Evolutionary conservation across 2,329 filamentous ascomycete genomes (phyloP), one percentile per base, ranked within the genome.

Genomic region (Cordyceps pruinosa): DNA sequence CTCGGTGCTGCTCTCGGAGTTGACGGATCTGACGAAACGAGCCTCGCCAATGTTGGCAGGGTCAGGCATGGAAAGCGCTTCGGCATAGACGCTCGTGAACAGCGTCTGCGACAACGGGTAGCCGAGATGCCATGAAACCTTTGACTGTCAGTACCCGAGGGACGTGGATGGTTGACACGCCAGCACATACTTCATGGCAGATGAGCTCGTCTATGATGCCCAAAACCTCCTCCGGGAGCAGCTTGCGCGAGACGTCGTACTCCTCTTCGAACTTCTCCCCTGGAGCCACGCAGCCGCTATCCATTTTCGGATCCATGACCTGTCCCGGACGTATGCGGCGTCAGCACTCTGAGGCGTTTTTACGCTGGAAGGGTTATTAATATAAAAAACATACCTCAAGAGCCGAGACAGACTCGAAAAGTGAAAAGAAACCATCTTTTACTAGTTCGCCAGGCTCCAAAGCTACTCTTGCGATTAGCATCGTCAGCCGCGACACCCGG

Each of bases 241-340:
- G 74, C 7, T 81, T 75, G 47, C 79, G 77, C 44, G 82, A 75
- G 41, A 91, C 83, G 66, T 96, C 87, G 70, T 93, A 96, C 51
- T 88, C 81, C 61, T 93, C 87, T 59, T 96, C 89, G 34, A 93
- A 81, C n/a, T 85, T 84, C 66, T 96, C 90, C 30, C 86, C 88
- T 8, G 87, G 83, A 21, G 84, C 80, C 7, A 95, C 77, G 62
- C 87, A 91, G 28, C 94, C 94, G 68, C 90, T 97, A 72, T 99
- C 94, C 94, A 99, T 99, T 73, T 97, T 99, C 1, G 89, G 86
- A 68, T 99, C 94, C 90, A 97, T 97, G 65, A 99, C 96, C 94
- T 99, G 66, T 41, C 17, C 19, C 42, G n/a, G 19, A 57, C 47
- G 42, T 10, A 41, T 8, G 21, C 21, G 15, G n/a, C 9, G 30